A percentile compares a stretch with the other conserved stretches of the same genome.
These are phyloP conservation scores for Suillus ampliporus DNA, from an alignment of 768 basidiomycete genomes.

Conservation along the genomic window DNA sequence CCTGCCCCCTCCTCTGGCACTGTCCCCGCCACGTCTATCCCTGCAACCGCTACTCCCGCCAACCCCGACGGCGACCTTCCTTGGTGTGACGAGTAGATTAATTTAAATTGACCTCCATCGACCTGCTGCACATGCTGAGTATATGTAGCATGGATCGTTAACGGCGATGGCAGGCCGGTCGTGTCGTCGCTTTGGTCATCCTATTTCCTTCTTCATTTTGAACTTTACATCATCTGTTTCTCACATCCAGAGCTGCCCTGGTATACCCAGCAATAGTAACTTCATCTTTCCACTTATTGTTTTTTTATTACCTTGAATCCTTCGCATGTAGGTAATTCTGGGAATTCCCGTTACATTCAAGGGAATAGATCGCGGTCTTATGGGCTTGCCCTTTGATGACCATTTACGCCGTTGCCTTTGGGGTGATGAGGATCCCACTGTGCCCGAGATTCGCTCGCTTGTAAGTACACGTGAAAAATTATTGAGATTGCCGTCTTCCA, in stretches of 20 bases:
- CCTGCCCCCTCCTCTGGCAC: constrained; percentile 41
- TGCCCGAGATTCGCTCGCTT: not conserved
- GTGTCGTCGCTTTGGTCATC: constrained; percentile 23
- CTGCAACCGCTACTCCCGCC: constrained; percentile 37
- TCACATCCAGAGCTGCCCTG: constrained; percentile 15
- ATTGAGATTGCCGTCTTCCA: too few species aligned
- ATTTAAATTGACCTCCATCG: not conserved
- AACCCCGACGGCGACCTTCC: constrained; percentile 49
- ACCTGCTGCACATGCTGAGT: not conserved
- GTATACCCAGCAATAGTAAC: constrained; percentile 31
- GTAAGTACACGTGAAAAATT: not conserved
- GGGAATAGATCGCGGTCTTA: constrained; percentile 23
- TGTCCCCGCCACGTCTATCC: constrained; percentile 32
- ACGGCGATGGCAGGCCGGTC: constrained; percentile 32
- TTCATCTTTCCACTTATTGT: constrained; percentile 9
- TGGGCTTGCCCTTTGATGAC: constrained; percentile 16
- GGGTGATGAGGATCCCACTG: not conserved
- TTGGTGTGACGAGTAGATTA: constrained; percentile 53
- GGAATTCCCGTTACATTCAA: constrained; percentile 31
- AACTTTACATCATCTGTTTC: constrained; percentile 7
- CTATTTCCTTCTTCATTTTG: constrained; percentile 1
- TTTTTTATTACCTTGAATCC: constrained; percentile 13
- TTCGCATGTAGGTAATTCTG: constrained; percentile 33
- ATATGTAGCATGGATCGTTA: constrained; percentile 12
- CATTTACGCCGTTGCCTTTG: not conserved